Evolutionary conservation across 1,284 basidiomycete genomes (phyloP).

Genomic region (Testicularia cyperi): DNA sequence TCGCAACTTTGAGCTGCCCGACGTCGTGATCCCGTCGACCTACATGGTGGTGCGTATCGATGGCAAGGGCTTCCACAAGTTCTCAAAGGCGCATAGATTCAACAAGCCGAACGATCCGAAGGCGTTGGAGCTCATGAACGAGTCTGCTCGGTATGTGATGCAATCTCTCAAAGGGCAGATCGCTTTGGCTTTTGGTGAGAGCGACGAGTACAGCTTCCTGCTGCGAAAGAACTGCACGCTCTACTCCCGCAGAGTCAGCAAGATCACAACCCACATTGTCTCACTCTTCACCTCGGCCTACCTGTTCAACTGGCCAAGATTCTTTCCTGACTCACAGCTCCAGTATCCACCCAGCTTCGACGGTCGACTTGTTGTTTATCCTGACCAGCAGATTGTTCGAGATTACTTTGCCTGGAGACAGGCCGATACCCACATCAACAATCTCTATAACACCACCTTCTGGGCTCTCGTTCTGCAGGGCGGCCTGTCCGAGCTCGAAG

Average conservation of each 20-base stretch:
- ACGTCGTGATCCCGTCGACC: conserved; percentile 78
- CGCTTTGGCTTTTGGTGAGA: conserved; percentile 79
- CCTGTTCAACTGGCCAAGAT: conserved; percentile 79
- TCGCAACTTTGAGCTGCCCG: conserved; percentile 82
- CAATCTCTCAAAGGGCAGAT: conserved; percentile 54
- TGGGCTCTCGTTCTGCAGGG: conserved; percentile 87
- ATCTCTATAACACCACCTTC: conserved; percentile 92
- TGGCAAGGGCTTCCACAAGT: conserved; percentile 93
- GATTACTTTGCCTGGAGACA: conserved; percentile 97
- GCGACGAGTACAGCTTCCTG: conserved; percentile 94
- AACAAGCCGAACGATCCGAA: conserved; percentile 86
- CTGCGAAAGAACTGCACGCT: conserved; percentile 74
- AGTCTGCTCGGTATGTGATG: conserved; percentile 80
- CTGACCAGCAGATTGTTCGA: conserved; percentile 70
- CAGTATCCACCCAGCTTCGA: conserved; percentile 86
- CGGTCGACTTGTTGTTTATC: conserved; percentile 79
- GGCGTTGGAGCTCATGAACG: conserved; percentile 89
- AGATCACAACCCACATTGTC: conserved; percentile 83
- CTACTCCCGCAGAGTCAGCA: conserved; percentile 78
- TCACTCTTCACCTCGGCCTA: conserved; percentile 92
- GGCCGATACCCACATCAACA: conserved; percentile 96
- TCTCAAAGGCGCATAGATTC: conserved; percentile 81
- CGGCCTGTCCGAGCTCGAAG: conserved; percentile 74
- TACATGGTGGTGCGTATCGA: conserved; percentile 87
- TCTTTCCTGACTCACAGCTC: conserved; percentile 73